Conservation (phyloP, 139 green algal species). For the Limnomonas spitsbergensis region DNA sequence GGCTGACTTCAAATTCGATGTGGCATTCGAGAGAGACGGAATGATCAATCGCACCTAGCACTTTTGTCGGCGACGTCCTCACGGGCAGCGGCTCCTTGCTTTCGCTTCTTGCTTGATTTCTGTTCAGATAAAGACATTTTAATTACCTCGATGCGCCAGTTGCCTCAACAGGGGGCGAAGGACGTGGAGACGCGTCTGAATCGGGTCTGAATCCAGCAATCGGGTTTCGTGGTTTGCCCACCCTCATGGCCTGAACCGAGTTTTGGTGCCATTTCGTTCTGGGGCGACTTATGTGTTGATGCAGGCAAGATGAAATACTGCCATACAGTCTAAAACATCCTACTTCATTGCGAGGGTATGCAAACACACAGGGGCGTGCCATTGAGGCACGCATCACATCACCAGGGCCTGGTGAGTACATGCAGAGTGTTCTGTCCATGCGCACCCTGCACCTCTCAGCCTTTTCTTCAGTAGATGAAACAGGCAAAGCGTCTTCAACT, state of each 20-base stretch:
- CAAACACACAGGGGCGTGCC: not conserved
- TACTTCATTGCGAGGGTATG: not conserved
- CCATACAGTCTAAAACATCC: not conserved
- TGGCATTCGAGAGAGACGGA: not conserved
- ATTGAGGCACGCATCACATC: no score
- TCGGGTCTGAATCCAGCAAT: not conserved
- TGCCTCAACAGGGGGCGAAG: not conserved
- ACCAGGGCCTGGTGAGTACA: not conserved
- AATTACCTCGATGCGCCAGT: no score
- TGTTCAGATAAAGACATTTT: no score
- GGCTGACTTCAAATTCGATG: no score
- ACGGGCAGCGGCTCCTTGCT: not conserved
- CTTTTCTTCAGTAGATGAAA: not conserved
- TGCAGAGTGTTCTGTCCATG: not conserved
- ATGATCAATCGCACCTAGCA: not conserved
- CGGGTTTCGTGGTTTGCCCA: not conserved
- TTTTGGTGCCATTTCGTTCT: no score
- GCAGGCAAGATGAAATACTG: not conserved
- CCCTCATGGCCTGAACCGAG: no score
- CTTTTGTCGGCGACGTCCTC: not conserved
- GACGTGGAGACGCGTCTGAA: not conserved
- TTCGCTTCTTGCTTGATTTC: slow-evolving; percentile 17
- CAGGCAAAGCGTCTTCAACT: not conserved
- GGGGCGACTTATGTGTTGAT: no score
- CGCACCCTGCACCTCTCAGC: not conserved